Evolutionary conservation across 108 stramenopile genomes (phyloP), one percentile per base, ranked within the genome.

Genomic region (Skeletonema grethae): DNA sequence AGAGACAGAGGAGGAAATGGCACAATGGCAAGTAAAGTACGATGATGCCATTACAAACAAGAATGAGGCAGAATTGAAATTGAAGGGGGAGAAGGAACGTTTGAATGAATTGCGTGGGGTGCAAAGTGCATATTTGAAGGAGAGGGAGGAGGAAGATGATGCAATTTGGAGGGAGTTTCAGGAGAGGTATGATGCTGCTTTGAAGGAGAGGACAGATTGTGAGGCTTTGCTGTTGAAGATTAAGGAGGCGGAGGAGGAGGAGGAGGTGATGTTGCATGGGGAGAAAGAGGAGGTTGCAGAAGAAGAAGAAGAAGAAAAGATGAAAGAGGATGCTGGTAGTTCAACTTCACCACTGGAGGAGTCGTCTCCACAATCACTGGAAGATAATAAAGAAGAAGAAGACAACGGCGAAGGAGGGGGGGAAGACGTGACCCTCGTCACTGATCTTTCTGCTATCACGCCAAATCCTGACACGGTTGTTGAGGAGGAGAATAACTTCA

Each of bases 131-230:
- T 30, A 41, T n/a, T 39, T 60, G 15, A 60, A 32, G 58, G 13
- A 39, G 29, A 39, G 13, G 58, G 58, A 32, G 29, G 35, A 41
- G 35, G 35, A 41, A 5, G 35, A 32, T 15, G 58, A 11, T 0
- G 12, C 5, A 39, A 39, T 41, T 11, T 41, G 35, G 35, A 32
- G 4, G 4, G 58, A 32, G 13, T 60, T 32, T 41, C 12, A 60
- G 13, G 58, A 41, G 15, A 13, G 58, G 58, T 60, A 41, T 60
- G 29, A 39, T 60, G 58, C 58, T 60, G 58, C 58, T 15, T 32
- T 39, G n/a, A 13, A 11, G n/a, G 58, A 60, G 43, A 45, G 3
- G 15, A 4, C 12, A 4, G 12, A n/a, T 13, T 13, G 12, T 45
- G 43, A 45, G 43, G 43, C 43, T n/a, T 13, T 1, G 25, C 1